phyloP scores from a whole-genome alignment of 495 filamentous ascomycete species.

The Aspergillus cavernicola region DNA sequence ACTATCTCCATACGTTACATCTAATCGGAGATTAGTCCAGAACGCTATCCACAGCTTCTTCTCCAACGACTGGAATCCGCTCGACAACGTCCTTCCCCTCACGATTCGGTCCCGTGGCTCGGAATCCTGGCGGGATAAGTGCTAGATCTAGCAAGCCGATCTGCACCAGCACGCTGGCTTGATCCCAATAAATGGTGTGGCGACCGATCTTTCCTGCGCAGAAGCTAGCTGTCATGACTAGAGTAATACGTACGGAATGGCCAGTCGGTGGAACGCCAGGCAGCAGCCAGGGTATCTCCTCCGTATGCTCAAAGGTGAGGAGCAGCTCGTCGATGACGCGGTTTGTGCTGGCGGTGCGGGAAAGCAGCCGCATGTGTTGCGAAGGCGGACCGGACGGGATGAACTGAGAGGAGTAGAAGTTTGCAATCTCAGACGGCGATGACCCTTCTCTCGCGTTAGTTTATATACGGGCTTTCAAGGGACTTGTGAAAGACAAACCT shows the following conservation, averaged over 20 bases:
- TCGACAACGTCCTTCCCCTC: conserved; percentile 22
- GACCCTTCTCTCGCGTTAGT: conserved; percentile 15
- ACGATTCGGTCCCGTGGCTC: conserved; percentile 29
- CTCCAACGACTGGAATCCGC: conserved; percentile 21
- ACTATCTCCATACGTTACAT: too few relatives aligned
- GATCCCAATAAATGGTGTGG: conserved; percentile 84
- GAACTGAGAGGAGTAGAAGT: conserved; percentile 70
- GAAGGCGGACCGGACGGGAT: conserved; percentile 64
- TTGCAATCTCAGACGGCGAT: conserved; percentile 36
- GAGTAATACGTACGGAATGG: conserved; percentile 58
- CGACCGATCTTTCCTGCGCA: conserved; percentile 68
- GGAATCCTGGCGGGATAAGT: conserved; percentile 40
- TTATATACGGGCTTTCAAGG: neutral
- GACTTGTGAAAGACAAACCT: conserved; percentile 23
- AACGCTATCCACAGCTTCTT: conserved; percentile 13
- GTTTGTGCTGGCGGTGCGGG: conserved; percentile 60
- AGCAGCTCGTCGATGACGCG: conserved; percentile 56
- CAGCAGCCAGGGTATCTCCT: conserved; percentile 71
- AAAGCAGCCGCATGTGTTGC: conserved; percentile 63
- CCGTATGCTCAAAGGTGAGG: conserved; percentile 63
- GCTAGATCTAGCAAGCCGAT: conserved; percentile 65
- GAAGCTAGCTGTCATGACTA: conserved; percentile 70
- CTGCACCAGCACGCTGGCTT: conserved; percentile 74
- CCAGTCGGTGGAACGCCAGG: conserved; percentile 69
- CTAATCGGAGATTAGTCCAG: neutral